phyloP scores from a whole-genome alignment of 257 asterid genomes.

The Avicennia marina region DNA sequence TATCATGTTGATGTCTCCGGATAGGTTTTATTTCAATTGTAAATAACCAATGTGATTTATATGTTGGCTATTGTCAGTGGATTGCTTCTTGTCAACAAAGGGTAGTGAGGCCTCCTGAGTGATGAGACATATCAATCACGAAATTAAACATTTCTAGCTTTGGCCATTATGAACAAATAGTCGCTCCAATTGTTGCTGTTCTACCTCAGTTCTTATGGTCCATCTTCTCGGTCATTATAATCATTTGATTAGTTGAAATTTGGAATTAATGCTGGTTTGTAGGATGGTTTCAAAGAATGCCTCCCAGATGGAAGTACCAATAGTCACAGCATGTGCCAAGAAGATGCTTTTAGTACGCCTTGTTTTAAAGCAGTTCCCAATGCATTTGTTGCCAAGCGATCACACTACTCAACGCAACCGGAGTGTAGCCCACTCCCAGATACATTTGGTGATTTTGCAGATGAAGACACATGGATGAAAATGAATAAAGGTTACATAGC shows the following conservation, averaged over 20 bases:
- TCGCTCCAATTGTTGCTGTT: too few species aligned
- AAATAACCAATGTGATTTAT: too few species aligned
- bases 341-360: conserved; percentile 76
- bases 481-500: conserved; percentile 87
- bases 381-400: conserved; percentile 73
- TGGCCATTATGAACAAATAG: background rate
- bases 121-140: too few species aligned
- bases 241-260: conserved; percentile 19
- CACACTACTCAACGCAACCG: conserved; percentile 42
- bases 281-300: conserved; percentile 41
- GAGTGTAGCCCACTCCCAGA: conserved; percentile 88
- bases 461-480: conserved; percentile 88
- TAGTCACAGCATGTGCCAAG: conserved; percentile 35
- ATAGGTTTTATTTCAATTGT: too few species aligned
- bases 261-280: conserved; percentile 16
- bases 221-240: background rate
- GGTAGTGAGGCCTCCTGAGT: too few species aligned
- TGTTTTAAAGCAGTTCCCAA: conserved; percentile 60
- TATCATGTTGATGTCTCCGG: too few species aligned
- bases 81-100: too few species aligned
- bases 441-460: conserved; percentile 63
- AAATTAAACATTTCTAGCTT: too few species aligned
- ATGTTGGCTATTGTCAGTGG: too few species aligned
- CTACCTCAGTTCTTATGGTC: conserved; percentile 1
- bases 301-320: conserved; percentile 43